These are phyloP conservation scores for Arxiozyma telluris DNA, from an alignment of 1,139 yeast species.

Conservation along the genomic window DNA sequence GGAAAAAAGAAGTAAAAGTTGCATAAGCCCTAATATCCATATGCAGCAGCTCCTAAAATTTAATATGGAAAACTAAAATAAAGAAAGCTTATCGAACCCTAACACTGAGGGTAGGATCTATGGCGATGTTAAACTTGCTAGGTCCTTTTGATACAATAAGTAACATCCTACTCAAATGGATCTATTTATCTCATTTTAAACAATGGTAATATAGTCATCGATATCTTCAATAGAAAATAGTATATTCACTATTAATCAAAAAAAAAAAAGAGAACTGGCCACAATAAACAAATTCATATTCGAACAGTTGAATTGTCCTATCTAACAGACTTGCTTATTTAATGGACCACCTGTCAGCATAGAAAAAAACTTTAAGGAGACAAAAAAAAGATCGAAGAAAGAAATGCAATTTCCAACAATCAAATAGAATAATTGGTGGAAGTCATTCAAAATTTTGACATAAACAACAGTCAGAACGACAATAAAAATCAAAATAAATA, in stretches of 20 bases:
- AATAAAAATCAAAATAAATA: not conserved
- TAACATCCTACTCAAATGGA: too few relatives aligned
- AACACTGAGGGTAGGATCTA: not conserved
- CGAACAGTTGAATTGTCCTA: not conserved
- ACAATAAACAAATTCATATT: not conserved
- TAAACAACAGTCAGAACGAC: not conserved
- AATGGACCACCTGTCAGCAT: too few relatives aligned
- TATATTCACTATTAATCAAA: not conserved
- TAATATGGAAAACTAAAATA: not conserved
- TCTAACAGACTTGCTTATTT: not conserved
- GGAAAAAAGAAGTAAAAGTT: too few relatives aligned
- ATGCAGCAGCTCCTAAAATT: not conserved
- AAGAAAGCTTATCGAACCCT: not conserved
- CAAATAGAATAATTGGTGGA: not conserved
- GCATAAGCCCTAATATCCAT: not conserved
- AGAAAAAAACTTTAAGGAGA: too few relatives aligned
- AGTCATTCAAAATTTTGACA: not conserved
- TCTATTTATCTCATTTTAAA: too few relatives aligned
- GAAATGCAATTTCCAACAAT: not conserved
- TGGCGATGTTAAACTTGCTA: too few relatives aligned
- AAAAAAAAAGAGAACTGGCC: too few relatives aligned
- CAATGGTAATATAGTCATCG: too few relatives aligned
- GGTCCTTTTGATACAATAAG: too few relatives aligned
- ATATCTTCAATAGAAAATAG: too few relatives aligned
- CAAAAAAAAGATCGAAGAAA: too few relatives aligned